phyloP scores from a whole-genome alignment of 345 rosid species.

The Salix caprea region DNA sequence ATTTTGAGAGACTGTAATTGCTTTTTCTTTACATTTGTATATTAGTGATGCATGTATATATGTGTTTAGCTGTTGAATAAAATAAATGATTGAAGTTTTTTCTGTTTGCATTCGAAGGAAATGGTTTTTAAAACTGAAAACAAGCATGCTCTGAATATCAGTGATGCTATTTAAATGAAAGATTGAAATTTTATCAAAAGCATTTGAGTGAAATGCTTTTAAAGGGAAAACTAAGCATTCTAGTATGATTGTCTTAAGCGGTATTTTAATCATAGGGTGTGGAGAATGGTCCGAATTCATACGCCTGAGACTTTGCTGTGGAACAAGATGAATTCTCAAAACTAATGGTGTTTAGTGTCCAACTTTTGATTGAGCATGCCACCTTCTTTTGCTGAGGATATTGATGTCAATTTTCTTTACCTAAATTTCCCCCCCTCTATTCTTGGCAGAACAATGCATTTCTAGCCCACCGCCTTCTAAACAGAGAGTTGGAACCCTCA shows the following conservation, averaged over 20 bases:
- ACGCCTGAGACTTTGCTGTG: not conserved
- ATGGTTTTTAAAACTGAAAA: not conserved
- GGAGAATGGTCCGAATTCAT: not conserved
- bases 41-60: not conserved
- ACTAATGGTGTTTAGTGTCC: not conserved
- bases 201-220: not conserved
- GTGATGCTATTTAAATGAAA: not conserved
- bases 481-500: constrained; percentile 74
- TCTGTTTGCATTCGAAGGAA: not conserved
- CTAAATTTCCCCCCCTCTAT: not conserved
- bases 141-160: not conserved
- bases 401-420: not conserved
- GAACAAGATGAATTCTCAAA: not conserved
- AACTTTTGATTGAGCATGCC: not conserved
- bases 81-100: not conserved
- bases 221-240: not conserved
- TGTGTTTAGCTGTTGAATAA: not conserved
- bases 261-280: not conserved
- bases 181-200: not conserved
- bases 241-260: not conserved
- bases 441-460: constrained; percentile 45
- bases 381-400: not conserved
- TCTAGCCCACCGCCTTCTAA: constrained; percentile 72
- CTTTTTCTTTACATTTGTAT: not conserved
- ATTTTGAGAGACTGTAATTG: not conserved